Conservation (phyloP, 208 protist species). For the Trypanosomatidae sp. region DNA sequence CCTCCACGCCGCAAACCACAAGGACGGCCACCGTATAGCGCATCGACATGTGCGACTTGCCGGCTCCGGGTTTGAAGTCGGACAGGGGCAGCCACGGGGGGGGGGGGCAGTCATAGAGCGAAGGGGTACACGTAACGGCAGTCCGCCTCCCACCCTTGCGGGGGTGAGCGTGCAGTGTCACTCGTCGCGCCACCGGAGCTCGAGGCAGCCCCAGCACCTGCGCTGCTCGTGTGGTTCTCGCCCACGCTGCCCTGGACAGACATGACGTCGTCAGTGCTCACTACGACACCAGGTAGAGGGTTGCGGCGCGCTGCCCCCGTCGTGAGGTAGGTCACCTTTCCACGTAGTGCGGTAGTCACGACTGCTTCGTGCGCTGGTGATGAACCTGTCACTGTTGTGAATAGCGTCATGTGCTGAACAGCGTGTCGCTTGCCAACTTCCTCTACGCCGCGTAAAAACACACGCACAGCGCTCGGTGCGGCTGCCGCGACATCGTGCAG, state of each 20-base stretch:
- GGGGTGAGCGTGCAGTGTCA: neutral
- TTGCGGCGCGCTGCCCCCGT: conserved; percentile 4
- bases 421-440: neutral
- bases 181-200: neutral
- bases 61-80: conserved; percentile 17
- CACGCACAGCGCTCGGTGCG: neutral
- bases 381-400: neutral
- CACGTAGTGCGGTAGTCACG: neutral
- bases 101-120: conserved; percentile 12
- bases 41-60: conserved; percentile 10
- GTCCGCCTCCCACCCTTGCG: conserved; percentile 6
- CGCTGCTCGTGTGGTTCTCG: neutral
- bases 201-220: neutral
- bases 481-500: neutral
- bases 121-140: conserved; percentile 30
- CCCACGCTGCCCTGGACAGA: neutral
- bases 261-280: neutral
- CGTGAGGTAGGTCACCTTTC: neutral
- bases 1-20: neutral
- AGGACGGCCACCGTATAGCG: conserved; percentile 20
- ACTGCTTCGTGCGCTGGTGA: neutral
- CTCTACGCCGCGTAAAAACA: conserved; percentile 13
- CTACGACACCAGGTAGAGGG: conserved; percentile 5
- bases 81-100: conserved; percentile 43
- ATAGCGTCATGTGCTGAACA: neutral